Percentiles rank a stretch among this genome's conserved stretches.
These are phyloP conservation scores for Monsonia emarginata DNA, from an alignment of 441 rosid genomes.

Conservation along the genomic window DNA sequence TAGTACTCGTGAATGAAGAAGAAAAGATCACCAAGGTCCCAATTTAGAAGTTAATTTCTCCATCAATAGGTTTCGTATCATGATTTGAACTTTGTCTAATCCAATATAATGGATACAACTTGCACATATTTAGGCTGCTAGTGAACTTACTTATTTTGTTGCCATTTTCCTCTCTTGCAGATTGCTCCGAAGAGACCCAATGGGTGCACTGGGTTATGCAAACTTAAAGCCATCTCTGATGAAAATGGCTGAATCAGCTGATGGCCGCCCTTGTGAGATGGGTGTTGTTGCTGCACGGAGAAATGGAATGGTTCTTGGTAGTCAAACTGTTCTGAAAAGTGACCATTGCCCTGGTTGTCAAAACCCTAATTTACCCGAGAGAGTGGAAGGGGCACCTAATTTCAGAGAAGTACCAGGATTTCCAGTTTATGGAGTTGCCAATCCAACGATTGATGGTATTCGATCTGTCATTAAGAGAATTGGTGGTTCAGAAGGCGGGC, in stretches of 20 bases:
- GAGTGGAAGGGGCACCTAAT: conserved; percentile 97
- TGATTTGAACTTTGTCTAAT: conserved; percentile 12
- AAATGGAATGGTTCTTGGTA: conserved; percentile 92
- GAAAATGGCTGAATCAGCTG: conserved; percentile 76
- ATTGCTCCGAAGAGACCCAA: conserved; percentile 94
- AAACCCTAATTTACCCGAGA: conserved; percentile 64
- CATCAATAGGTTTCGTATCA: not conserved
- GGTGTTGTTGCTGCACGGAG: conserved; percentile 84
- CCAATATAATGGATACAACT: conserved; percentile 1
- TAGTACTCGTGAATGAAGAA: conserved; percentile 1
- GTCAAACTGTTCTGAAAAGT: conserved; percentile 94
- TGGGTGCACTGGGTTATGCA: conserved; percentile 98
- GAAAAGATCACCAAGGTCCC: not conserved
- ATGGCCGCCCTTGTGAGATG: conserved; percentile 89
- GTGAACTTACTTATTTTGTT: conserved; percentile 13
- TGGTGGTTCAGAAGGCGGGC: conserved; percentile 70
- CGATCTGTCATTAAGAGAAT: conserved; percentile 73
- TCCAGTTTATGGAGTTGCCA: conserved; percentile 98
- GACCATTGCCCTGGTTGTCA: conserved; percentile 99
- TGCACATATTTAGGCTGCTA: not conserved
- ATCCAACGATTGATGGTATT: conserved; percentile 94
- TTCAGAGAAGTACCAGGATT: conserved; percentile 95
- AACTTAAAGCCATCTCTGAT: conserved; percentile 56
- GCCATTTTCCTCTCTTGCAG: conserved; percentile 31
- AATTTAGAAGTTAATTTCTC: conserved; percentile 1